These are phyloP conservation scores for Leptodontidium sp. DNA, from an alignment of 2,329 filamentous ascomycete genomes.

Conservation along the genomic window DNA sequence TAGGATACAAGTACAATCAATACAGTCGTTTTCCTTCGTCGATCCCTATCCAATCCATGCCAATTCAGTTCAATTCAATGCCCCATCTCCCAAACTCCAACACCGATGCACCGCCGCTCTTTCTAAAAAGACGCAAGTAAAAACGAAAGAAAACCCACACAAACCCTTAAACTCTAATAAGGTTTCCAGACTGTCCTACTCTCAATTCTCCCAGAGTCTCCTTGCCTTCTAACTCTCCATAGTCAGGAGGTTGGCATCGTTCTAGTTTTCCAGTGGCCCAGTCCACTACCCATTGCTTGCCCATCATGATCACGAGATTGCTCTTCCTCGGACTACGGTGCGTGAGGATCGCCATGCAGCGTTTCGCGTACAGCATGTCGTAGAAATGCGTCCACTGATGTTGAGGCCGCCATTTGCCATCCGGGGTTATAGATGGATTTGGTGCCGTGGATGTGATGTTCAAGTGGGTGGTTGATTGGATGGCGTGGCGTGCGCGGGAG, in stretches of 20 bases:
- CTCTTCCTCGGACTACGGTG: constrained; percentile 65
- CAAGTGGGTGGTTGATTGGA: constrained; percentile 16
- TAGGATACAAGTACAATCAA: constrained; percentile 22
- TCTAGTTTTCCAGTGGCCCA: constrained; percentile 65
- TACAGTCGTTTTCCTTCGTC: constrained; percentile 15
- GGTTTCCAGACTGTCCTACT: constrained; percentile 1
- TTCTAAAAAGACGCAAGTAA: background rate
- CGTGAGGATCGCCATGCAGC: constrained; percentile 66
- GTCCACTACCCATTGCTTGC: constrained; percentile 66
- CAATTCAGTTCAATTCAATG: background rate
- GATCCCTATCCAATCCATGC: background rate
- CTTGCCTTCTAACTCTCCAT: constrained; percentile 52
- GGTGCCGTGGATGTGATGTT: constrained; percentile 22
- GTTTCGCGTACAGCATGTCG: constrained; percentile 66
- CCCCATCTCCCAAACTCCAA: constrained; percentile 11
- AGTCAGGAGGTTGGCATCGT: constrained; percentile 61
- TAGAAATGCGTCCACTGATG: constrained; percentile 63
- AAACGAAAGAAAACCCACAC: background rate
- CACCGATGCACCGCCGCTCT: constrained; percentile 14
- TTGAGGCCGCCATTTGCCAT: constrained; percentile 63
- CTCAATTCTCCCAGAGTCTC: constrained; percentile 4
- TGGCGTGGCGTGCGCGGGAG: constrained; percentile 25
- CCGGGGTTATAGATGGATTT: constrained; percentile 40
- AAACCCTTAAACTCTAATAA: constrained; percentile 4
- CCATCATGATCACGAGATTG: constrained; percentile 64